Conservation (phyloP, 176 grass and related monocot species). For the Musa acuminata region DNA sequence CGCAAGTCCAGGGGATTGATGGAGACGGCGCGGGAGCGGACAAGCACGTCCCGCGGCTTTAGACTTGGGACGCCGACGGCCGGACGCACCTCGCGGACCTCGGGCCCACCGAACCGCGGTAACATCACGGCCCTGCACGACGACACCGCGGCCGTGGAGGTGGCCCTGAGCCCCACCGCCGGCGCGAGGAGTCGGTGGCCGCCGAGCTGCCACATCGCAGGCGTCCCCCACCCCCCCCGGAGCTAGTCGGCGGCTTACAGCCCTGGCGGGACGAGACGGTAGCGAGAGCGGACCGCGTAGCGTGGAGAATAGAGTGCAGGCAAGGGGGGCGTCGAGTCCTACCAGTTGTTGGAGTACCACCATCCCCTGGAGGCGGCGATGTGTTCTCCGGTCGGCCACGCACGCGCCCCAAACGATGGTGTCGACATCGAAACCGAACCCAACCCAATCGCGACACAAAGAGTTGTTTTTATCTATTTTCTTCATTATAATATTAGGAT, state of each 20-base stretch:
- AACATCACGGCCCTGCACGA: slow-evolving; percentile 62
- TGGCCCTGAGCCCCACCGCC: slow-evolving; percentile 11
- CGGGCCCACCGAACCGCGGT: slow-evolving; percentile 72
- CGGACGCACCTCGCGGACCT: slow-evolving; percentile 67
- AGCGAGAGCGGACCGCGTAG: not conserved
- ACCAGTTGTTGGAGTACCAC: not conserved
- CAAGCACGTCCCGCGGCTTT: slow-evolving; percentile 75
- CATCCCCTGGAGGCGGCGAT: slow-evolving; percentile 21
- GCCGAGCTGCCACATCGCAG: slow-evolving; percentile 39
- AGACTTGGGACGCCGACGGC: slow-evolving; percentile 61
- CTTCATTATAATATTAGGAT: no score
- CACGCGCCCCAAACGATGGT: not conserved
- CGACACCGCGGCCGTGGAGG: slow-evolving; percentile 24
- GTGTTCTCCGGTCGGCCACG: slow-evolving; percentile 41
- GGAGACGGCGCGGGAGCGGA: slow-evolving; percentile 72
- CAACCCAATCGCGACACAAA: no score
- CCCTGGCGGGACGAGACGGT: not conserved
- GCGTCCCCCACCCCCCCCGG: no score
- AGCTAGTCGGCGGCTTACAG: not conserved
- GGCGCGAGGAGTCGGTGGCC: slow-evolving; percentile 22
- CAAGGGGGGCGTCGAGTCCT: not conserved
- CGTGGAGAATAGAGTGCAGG: not conserved
- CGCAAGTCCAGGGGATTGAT: slow-evolving; percentile 85
- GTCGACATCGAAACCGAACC: no score
- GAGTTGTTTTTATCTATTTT: no score